These are phyloP conservation scores for Suhomyces guaymorum DNA, from an alignment of 1,139 yeast genomes.

Conservation along the genomic window DNA sequence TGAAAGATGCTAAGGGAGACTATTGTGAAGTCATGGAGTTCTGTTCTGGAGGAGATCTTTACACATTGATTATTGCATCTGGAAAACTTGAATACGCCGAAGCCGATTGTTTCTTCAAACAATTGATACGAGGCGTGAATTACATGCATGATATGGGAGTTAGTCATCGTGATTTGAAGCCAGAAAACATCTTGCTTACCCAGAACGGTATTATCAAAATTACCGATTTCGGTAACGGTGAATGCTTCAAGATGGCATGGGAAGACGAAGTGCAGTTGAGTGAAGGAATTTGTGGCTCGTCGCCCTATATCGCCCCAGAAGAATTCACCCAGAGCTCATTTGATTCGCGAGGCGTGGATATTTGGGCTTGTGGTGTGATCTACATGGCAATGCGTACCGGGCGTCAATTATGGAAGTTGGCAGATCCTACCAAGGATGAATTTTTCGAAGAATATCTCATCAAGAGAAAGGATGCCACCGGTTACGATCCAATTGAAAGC, in stretches of 20 bases:
- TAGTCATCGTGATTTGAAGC: slow-evolving; percentile 91
- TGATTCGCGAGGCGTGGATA: slow-evolving; percentile 89
- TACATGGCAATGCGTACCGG: slow-evolving; percentile 99
- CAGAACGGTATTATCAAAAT: slow-evolving; percentile 80
- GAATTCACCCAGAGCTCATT: slow-evolving; percentile 74
- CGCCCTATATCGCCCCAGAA: slow-evolving; percentile 96
- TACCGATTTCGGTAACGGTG: slow-evolving; percentile 95
- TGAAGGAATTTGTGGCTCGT: slow-evolving; percentile 83
- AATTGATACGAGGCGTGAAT: slow-evolving; percentile 83
- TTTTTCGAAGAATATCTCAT: slow-evolving; percentile 71
- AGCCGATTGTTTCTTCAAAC: slow-evolving; percentile 95
- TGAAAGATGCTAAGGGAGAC: slow-evolving; percentile 89
- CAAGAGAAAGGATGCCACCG: slow-evolving; percentile 76
- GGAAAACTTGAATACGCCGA: slow-evolving; percentile 83
- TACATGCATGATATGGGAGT: slow-evolving; percentile 99
- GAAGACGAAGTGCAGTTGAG: slow-evolving; percentile 81
- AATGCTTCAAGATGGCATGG: slow-evolving; percentile 97
- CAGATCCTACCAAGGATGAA: slow-evolving; percentile 73
- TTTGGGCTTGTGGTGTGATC: slow-evolving; percentile 96
- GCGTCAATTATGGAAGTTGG: slow-evolving; percentile 87
- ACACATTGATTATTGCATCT: slow-evolving; percentile 78
- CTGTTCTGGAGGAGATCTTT: slow-evolving; percentile 93
- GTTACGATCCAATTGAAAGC: slow-evolving; percentile 87
- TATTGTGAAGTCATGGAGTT: slow-evolving; percentile 97
- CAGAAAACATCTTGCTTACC: slow-evolving; percentile 84